phyloP scores from a whole-genome alignment of 208 protist species.

The Trypanosoma theileri region DNA sequence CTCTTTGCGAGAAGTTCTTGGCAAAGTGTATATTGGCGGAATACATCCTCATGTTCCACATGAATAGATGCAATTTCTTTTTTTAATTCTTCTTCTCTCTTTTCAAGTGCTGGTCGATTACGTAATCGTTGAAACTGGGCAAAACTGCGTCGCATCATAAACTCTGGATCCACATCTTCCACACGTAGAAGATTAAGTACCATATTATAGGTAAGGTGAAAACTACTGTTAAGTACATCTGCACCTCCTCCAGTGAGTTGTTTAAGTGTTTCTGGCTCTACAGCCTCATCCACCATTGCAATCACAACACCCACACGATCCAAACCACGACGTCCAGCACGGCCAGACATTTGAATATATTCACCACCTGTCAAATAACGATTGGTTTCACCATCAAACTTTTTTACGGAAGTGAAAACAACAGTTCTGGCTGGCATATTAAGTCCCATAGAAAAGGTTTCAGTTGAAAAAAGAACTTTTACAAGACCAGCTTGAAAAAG shows the following conservation, averaged over 20 bases:
- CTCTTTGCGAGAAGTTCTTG: slow-evolving; percentile 74
- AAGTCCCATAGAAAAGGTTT: slow-evolving; percentile 99
- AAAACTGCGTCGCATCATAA: slow-evolving; percentile 97
- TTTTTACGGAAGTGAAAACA: slow-evolving; percentile 98
- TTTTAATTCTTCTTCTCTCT: slow-evolving; percentile 55
- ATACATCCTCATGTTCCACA: slow-evolving; percentile 73
- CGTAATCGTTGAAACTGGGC: slow-evolving; percentile 96
- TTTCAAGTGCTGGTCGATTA: slow-evolving; percentile 82
- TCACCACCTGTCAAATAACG: slow-evolving; percentile 96
- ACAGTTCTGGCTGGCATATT: slow-evolving; percentile 99
- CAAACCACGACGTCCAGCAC: slow-evolving; percentile 99
- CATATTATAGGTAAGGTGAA: slow-evolving; percentile 99
- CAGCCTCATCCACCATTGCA: slow-evolving; percentile 97
- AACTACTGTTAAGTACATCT: slow-evolving; percentile 94
- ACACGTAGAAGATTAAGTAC: slow-evolving; percentile 98
- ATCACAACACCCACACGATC: slow-evolving; percentile 99
- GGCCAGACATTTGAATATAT: slow-evolving; percentile 99
- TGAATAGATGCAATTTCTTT: slow-evolving; percentile 60
- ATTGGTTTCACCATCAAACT: slow-evolving; percentile 98
- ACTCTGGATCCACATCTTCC: slow-evolving; percentile 97
- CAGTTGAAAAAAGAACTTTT: slow-evolving; percentile 99
- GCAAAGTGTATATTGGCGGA: slow-evolving; percentile 88
- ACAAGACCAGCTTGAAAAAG: slow-evolving; percentile 99
- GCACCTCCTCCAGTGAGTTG: slow-evolving; percentile 92
- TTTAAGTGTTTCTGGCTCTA: slow-evolving; percentile 95